Evolutionary conservation across 2,329 filamentous ascomycete genomes (phyloP), one percentile per base, ranked within the genome.

Genomic region (Aureobasidium sp.): DNA sequence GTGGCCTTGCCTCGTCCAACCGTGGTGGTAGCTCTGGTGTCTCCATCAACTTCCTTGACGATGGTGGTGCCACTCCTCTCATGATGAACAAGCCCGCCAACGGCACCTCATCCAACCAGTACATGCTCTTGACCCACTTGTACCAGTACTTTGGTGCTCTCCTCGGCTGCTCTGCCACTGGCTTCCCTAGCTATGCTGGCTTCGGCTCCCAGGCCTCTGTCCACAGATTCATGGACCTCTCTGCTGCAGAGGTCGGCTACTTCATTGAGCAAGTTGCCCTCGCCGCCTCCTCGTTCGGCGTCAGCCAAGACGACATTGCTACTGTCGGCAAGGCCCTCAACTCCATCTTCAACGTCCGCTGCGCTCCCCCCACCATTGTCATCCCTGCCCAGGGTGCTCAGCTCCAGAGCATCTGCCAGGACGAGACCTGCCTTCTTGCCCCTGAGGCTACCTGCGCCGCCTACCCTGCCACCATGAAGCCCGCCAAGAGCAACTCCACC

Each of bases 141-240:
- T 86, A 86, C 74, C 72, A 81, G 65, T 86, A 81, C 76, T 86
- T 86, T 69, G 83, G 82, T 55, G 74, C 74, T 29, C 76, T 86
- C 27, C 77, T 86, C 44, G 81, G 80, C 66, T 86, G 83, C 75
- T 77, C 78, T 58, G 77, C 74, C 72, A 62, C 74, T 13, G 80
- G 75, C 27, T 84, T 81, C 69, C 76, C 78, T 32, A 70, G 74
- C 34, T 86, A 85, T 71, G 64, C 59, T 11, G 81, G 77, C 53
- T 65, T 72, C 10, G 67, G 73, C 0, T 79, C 75, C 65, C 78
- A 80, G 77, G 82, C 81, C 71, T 67, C 79, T 49, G 78, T 81
- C 0, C 83, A 85, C 75, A 81, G 81, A 69, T 74, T 65, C 75
- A 86, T 86, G 84, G 76, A 75, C 62, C 77, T 86, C 49, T 73